Percentiles rank a stretch among this genome's conserved stretches.
These are phyloP conservation scores for Pseudonectria buxi DNA, from an alignment of 2,329 filamentous ascomycete species.

Conservation along the genomic window DNA sequence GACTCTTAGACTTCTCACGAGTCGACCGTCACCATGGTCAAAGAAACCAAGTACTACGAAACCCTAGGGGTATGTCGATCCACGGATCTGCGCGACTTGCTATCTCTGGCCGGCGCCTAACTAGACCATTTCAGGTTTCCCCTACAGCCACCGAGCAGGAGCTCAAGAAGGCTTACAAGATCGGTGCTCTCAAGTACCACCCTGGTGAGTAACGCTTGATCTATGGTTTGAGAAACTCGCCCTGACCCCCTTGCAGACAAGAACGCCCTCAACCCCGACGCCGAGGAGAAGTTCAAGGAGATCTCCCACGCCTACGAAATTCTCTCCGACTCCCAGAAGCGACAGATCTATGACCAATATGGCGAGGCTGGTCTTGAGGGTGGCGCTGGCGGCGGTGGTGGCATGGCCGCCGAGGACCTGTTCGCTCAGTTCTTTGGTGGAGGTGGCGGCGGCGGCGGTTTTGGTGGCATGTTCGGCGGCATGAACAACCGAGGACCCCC, in stretches of 20 bases:
- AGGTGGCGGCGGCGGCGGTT: conserved; percentile 50
- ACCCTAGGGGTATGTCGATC: conserved; percentile 59
- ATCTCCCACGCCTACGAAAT: conserved; percentile 93
- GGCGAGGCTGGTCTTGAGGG: conserved; percentile 94
- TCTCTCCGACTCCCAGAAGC: conserved; percentile 87
- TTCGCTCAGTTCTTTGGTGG: conserved; percentile 96
- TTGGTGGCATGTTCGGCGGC: conserved; percentile 72
- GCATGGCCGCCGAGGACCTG: conserved; percentile 93
- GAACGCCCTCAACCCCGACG: conserved; percentile 87
- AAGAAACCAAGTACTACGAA: conserved; percentile 75
- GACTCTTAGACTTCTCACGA: conserved; percentile 1
- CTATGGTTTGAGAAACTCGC: neutral
- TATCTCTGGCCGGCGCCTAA: neutral
- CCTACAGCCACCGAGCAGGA: conserved; percentile 76
- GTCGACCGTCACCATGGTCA: conserved; percentile 55
- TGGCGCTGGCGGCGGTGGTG: conserved; percentile 65
- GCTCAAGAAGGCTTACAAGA: conserved; percentile 86
- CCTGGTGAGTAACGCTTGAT: conserved; percentile 54
- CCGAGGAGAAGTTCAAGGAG: conserved; percentile 98
- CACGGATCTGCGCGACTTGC: neutral
- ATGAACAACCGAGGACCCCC: conserved; percentile 73
- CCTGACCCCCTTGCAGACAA: conserved; percentile 59
- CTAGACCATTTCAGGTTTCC: conserved; percentile 52
- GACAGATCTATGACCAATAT: conserved; percentile 90
- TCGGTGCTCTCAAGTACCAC: conserved; percentile 75